Base-by-base conservation (phyloP, 169 alveolate genomes). In the Plasmodium coatneyi region DNA sequence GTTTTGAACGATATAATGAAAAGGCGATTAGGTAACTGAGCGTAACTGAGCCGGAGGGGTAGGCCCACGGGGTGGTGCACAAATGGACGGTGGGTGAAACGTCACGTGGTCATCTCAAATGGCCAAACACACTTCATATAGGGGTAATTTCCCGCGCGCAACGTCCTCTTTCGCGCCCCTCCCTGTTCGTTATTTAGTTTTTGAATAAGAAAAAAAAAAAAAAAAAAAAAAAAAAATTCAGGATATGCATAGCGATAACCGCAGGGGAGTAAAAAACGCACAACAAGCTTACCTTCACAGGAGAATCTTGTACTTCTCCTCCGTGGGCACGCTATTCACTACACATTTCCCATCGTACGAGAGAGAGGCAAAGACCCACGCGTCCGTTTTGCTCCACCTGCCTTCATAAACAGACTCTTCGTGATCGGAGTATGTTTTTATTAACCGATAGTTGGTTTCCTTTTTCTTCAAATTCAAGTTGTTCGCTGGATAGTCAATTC, bases 311-410 rank as follows among this genome's bases (percentile, higher is more conserved):
- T 97, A 97, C 91, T 97, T 98, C 71, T 96, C 97, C 82, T 96
- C 97, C 1, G 95, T 90, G 4, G 99, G 99, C 14, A 97, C 98
- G 1, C 92, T 92, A 56, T 96, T 96, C 28, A 98, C 93, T 46
- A 93, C 93, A 93, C 97, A 94, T 41, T 96, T 93, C 5, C 98
- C 98, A 82, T 98, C 97, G 78, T 96, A 97, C 41, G 97, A 95
- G 32, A 96, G 95, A n/a, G 98, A 95, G 4, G 97, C 98, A 72
- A 96, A 98, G 46, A 95, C 84, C 99, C 99, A 98, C 6, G 98
- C 98, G 86, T 98, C 99, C 52, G 95, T 92, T 79, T 97, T 96
- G 28, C 96, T 87, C 99, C 99, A 98, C 25, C 87, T 96, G 5
- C 97, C 94, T 16, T 93, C 84, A 79, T 93, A 94, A 30, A 98